Evolutionary conservation across 495 filamentous ascomycete genomes (phyloP).

Genomic region (Xylaria intraflava): DNA sequence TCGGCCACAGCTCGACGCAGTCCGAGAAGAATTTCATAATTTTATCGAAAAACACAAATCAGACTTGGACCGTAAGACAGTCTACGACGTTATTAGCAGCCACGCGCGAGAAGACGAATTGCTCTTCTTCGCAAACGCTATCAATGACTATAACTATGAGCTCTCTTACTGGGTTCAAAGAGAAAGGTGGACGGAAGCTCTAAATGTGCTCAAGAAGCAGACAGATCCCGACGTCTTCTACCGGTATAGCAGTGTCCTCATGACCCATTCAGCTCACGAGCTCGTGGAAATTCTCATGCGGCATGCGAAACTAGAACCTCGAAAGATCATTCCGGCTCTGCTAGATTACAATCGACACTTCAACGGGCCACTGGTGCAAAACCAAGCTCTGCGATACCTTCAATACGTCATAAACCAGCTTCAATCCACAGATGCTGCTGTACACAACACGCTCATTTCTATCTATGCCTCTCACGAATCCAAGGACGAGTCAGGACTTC

Average conservation of each 20-base stretch:
- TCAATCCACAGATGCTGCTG: constrained; percentile 73
- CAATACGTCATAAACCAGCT: constrained; percentile 88
- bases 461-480: constrained; percentile 87
- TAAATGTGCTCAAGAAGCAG: constrained; percentile 84
- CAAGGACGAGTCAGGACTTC: constrained; percentile 72
- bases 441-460: constrained; percentile 94
- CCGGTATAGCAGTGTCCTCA: constrained; percentile 90
- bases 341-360: constrained; percentile 84
- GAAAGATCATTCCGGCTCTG: constrained; percentile 84
- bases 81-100: constrained; percentile 91
- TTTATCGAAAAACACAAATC: constrained; percentile 77
- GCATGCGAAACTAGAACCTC: constrained; percentile 78
- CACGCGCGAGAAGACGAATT: constrained; percentile 92
- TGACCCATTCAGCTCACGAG: constrained; percentile 77
- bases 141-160: constrained; percentile 90
- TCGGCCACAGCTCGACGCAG: constrained; percentile 58
- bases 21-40: constrained; percentile 75
- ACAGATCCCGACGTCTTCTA: constrained; percentile 91
- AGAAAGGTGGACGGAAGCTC: constrained; percentile 84
- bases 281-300: constrained; percentile 91
- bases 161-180: constrained; percentile 95
- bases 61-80: constrained; percentile 84
- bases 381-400: constrained; percentile 92
- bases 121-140: constrained; percentile 77
- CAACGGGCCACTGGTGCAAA: constrained; percentile 56